phyloP scores from a whole-genome alignment of 2,329 filamentous ascomycete species.

The Tolypocladium guangdongense region DNA sequence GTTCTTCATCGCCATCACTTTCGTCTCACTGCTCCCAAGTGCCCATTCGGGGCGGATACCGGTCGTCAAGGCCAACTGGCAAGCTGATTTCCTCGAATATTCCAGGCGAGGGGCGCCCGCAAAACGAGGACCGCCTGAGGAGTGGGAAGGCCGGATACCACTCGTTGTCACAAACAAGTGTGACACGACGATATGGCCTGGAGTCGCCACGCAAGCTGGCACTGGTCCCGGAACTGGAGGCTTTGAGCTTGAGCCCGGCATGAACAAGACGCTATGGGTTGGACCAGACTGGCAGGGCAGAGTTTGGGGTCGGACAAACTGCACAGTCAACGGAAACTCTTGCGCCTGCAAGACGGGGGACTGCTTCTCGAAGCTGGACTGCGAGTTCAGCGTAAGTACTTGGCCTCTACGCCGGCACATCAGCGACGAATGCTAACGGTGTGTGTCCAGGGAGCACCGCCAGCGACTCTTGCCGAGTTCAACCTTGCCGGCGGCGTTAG shows the following conservation, averaged over 20 bases:
- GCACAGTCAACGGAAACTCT: slow-evolving; percentile 58
- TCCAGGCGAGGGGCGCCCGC: slow-evolving; percentile 12
- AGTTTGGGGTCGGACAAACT: slow-evolving; percentile 77
- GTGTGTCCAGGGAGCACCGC: slow-evolving; percentile 49
- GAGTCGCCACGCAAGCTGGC: slow-evolving; percentile 61
- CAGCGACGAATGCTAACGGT: neutral
- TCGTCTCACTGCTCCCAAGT: slow-evolving; percentile 10
- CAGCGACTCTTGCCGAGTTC: slow-evolving; percentile 72
- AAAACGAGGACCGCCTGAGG: slow-evolving; percentile 19
- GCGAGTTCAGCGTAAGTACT: slow-evolving; percentile 51
- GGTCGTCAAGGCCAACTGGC: slow-evolving; percentile 11
- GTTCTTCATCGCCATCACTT: slow-evolving; percentile 10
- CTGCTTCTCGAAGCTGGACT: slow-evolving; percentile 60
- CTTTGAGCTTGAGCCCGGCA: slow-evolving; percentile 52
- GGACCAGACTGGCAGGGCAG: slow-evolving; percentile 69
- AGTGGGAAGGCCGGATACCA: slow-evolving; percentile 35
- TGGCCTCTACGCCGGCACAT: neutral
- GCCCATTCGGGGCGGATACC: slow-evolving; percentile 7
- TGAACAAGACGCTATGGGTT: slow-evolving; percentile 51
- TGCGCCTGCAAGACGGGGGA: slow-evolving; percentile 66
- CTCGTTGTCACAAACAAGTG: slow-evolving; percentile 65
- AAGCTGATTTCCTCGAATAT: slow-evolving; percentile 15
- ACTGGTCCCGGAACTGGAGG: slow-evolving; percentile 55
- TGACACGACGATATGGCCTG: slow-evolving; percentile 62
- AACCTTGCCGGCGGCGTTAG: slow-evolving; percentile 56